These are phyloP conservation scores for Tetrahymena malaccensis DNA, from an alignment of 73 alveolate species.

Conservation along the genomic window DNA sequence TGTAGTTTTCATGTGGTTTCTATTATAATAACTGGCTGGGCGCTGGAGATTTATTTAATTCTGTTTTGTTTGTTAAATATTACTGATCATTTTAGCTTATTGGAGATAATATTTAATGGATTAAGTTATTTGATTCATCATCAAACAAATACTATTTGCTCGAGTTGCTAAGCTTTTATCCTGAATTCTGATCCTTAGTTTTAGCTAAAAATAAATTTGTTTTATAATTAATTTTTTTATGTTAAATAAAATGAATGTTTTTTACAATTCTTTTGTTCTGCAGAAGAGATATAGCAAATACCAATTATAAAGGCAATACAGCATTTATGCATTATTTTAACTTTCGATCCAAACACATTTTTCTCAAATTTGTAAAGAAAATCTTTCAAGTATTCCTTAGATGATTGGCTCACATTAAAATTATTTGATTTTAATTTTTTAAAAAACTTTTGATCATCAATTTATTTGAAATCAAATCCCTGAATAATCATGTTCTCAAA, in stretches of 20 bases:
- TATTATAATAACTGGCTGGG: not conserved
- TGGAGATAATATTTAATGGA: not conserved
- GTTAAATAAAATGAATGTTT: not conserved
- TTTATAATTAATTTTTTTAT: not conserved
- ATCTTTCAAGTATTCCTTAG: not conserved
- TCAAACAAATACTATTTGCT: not conserved
- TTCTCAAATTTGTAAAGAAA: not conserved
- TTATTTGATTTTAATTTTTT: not conserved
- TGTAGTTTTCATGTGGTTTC: not conserved
- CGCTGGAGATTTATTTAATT: not conserved
- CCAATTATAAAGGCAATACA: not conserved
- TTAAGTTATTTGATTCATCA: not conserved
- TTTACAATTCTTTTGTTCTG: not conserved
- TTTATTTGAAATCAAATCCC: not conserved
- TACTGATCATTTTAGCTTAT: not conserved
- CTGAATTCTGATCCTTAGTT: not conserved
- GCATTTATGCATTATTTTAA: not conserved
- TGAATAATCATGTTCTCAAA: not conserved
- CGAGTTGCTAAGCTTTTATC: not conserved
- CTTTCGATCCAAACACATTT: not conserved
- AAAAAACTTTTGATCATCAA: not conserved
- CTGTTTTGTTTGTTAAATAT: not conserved
- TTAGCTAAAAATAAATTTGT: not conserved
- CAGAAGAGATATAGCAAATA: not conserved
- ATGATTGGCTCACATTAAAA: not conserved